These are phyloP conservation scores for Populus hybrid DNA, from an alignment of 441 rosid genomes.

Conservation along the genomic window DNA sequence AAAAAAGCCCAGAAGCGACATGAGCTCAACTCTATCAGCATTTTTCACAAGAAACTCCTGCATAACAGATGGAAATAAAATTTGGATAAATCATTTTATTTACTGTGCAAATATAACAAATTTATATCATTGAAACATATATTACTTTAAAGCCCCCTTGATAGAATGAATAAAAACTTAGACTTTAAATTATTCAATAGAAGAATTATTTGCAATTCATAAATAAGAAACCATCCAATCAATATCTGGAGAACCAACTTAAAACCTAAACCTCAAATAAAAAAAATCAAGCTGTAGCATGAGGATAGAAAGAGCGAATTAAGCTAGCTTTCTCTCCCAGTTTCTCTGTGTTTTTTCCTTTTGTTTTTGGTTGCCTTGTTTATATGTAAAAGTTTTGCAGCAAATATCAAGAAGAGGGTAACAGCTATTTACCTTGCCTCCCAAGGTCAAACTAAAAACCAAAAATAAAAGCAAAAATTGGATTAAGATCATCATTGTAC, in stretches of 20 bases:
- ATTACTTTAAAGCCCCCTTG: background rate
- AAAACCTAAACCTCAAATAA: background rate
- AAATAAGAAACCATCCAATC: background rate
- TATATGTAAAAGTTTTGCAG: background rate
- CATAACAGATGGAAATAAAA: constrained; percentile 12
- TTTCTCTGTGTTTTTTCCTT: background rate
- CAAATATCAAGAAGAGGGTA: background rate
- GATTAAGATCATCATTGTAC: background rate
- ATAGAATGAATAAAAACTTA: background rate
- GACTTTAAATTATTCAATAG: background rate
- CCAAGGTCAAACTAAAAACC: background rate
- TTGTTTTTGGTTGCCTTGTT: background rate
- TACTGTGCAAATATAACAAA: background rate
- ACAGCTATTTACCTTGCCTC: background rate
- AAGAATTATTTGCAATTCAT: background rate
- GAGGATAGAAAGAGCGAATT: background rate
- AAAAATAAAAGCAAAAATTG: background rate
- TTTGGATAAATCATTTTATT: background rate
- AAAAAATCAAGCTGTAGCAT: background rate
- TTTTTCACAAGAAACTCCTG: constrained; percentile 94
- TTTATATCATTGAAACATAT: background rate
- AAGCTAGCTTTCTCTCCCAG: background rate
- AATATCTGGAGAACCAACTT: background rate
- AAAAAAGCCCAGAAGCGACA: constrained; percentile 74
- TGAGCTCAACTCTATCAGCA: constrained; percentile 75